These are phyloP conservation scores for Penicillium verrucosum DNA, from an alignment of 2,329 filamentous ascomycete genomes.

Conservation along the genomic window DNA sequence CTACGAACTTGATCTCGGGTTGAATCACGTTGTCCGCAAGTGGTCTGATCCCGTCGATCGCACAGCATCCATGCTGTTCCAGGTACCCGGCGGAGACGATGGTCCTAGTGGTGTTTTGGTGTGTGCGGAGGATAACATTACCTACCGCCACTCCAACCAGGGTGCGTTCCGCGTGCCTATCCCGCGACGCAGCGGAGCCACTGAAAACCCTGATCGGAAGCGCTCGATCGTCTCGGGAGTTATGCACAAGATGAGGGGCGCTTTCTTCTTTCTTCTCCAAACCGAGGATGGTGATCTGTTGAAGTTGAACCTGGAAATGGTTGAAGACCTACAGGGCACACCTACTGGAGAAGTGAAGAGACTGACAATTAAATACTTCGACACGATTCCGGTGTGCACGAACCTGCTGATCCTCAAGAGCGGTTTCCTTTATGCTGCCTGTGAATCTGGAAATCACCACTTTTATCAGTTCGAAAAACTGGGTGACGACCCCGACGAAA, in stretches of 20 bases:
- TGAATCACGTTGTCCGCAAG: constrained; percentile 95
- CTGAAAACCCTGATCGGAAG: constrained; percentile 89
- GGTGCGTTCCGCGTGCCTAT: constrained; percentile 85
- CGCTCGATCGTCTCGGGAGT: constrained; percentile 83
- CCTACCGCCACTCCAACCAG: constrained; percentile 95
- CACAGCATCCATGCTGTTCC: constrained; percentile 84
- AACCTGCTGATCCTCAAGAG: constrained; percentile 92
- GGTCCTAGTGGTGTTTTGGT: constrained; percentile 93
- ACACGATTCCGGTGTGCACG: constrained; percentile 85
- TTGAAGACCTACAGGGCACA: constrained; percentile 72
- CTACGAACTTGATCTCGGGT: constrained; percentile 92
- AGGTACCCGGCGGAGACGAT: constrained; percentile 89
- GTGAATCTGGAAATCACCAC: constrained; percentile 87
- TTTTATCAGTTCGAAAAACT: constrained; percentile 98
- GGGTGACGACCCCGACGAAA: constrained; percentile 89
- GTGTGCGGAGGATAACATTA: constrained; percentile 90
- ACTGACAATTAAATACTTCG: constrained; percentile 95
- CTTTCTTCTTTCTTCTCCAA: constrained; percentile 96
- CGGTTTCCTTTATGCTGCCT: constrained; percentile 88
- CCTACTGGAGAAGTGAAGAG: constrained; percentile 75
- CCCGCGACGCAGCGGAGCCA: constrained; percentile 78
- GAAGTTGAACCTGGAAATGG: constrained; percentile 91
- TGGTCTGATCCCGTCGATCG: constrained; percentile 94
- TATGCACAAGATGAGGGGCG: constrained; percentile 96
- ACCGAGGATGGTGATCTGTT: constrained; percentile 98